Base-by-base conservation (phyloP, 2,329 filamentous ascomycete genomes). In the Colletotrichum australisinense region DNA sequence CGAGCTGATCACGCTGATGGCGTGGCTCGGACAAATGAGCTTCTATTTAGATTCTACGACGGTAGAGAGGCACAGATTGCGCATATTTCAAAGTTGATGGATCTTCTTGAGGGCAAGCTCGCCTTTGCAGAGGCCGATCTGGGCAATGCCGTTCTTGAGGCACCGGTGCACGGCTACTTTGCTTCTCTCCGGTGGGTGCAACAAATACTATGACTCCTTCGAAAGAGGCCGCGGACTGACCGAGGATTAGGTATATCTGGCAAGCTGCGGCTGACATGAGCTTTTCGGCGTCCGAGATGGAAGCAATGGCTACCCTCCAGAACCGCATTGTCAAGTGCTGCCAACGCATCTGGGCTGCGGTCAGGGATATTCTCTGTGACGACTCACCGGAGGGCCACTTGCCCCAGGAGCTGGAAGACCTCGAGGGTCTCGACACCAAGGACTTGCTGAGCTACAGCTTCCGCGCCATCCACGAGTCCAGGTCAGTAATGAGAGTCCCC, bases 371-470 rank as follows among this genome's bases (percentile, higher is more conserved):
- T 4, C 88, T 99, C 1, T 99, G 97, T 78, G 93, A 97, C 75
- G 97, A 98, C 82, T 97, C 97, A 1, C 97, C 97, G 0, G 97
- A 99, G 83, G 96, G 96, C 0, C 92, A 97, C 80, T 85, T 94
- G 4, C 93, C 92, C 0, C 91, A 95, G 64, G 94, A 96, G 30
- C 81, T 94, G n/a, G 90, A 93, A 66, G 92, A 93, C 42, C 84
- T 90, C 19, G 88, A 93, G 5, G 93, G 92, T 1, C 87, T 95
- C 2, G 92, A 93, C 64, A 95, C 95, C 0, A 98, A 98, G 79
- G 95, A 97, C 77, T 88, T 97, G 22, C 84, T 99, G 59, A 98
- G 96, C 76, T 99, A 97, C 81, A 98, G 95, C 75, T 99, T 98
- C 89, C 91, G 97, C 77, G 94, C 95, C 6, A 87, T 98, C n/a